phyloP scores from a whole-genome alignment of 192 early-diverging fungal species.

The Pilaira anomala region DNA sequence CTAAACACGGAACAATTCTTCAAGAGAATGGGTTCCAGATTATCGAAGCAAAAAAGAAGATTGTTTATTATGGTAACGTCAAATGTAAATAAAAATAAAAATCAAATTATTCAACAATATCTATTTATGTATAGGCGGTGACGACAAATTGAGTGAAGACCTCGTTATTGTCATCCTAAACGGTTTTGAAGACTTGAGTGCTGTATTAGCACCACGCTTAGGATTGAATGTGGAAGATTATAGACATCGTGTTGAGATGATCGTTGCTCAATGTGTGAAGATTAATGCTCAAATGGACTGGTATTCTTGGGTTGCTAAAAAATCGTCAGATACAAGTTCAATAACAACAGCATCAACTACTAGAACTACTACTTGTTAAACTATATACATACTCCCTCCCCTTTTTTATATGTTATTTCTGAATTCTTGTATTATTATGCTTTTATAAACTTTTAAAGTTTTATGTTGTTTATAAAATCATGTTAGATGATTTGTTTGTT shows the following conservation, averaged over 20 bases:
- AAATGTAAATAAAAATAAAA: neutral
- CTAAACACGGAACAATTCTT: neutral
- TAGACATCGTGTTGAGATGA: slow-evolving; percentile 17
- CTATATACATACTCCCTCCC: neutral
- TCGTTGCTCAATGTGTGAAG: slow-evolving; percentile 19
- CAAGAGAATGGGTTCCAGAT: slow-evolving; percentile 7
- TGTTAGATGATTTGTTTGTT: no score
- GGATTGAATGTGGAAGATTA: slow-evolving; percentile 16
- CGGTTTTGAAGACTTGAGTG: slow-evolving; percentile 3
- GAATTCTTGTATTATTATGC: no score
- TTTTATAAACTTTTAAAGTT: no score
- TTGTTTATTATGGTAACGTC: slow-evolving; percentile 13
- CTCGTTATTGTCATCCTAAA: slow-evolving; percentile 4
- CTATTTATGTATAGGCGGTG: neutral
- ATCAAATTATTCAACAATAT: neutral
- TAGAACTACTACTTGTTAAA: neutral
- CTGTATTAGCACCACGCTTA: slow-evolving; percentile 11
- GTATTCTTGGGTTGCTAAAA: slow-evolving; percentile 6
- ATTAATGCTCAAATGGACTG: slow-evolving; percentile 15
- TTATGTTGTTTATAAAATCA: no score
- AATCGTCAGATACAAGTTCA: neutral
- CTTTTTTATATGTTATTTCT: neutral
- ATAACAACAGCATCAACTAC: no score
- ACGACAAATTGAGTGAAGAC: slow-evolving; percentile 13
- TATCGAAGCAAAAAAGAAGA: slow-evolving; percentile 18